These are phyloP conservation scores for Oryza officinalis DNA, from an alignment of 176 grass and related monocot species.

Conservation along the genomic window DNA sequence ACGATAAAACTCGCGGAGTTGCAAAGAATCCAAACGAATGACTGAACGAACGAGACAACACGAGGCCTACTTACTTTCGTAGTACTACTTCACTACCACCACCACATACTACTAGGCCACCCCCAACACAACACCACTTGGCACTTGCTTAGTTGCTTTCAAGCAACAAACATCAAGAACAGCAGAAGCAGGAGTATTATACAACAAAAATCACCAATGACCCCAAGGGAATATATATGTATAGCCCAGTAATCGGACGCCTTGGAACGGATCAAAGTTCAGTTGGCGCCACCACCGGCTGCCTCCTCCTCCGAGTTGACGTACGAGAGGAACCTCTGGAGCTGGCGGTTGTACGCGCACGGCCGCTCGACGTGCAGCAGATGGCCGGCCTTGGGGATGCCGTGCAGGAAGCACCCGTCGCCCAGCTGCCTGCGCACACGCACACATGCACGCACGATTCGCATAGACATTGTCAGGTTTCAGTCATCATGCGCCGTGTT, in stretches of 20 bases:
- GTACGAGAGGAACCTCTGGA: conserved; percentile 68
- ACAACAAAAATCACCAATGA: background rate
- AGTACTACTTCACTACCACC: background rate
- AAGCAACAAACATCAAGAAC: background rate
- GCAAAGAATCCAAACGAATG: conserved; percentile 32
- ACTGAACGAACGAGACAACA: background rate
- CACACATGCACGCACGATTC: background rate
- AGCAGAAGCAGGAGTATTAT: background rate
- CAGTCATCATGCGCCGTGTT: background rate
- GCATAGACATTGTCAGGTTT: background rate
- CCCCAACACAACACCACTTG: background rate
- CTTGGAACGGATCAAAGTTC: background rate
- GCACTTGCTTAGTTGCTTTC: background rate
- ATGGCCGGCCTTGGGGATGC: conserved; percentile 82
- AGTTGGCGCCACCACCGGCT: background rate
- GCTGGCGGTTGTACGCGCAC: conserved; percentile 70
- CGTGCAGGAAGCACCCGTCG: conserved; percentile 56
- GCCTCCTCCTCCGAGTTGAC: conserved; percentile 34
- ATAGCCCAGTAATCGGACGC: background rate
- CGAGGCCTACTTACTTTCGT: background rate
- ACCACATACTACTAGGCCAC: background rate
- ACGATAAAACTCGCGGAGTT: background rate
- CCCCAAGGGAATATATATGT: background rate
- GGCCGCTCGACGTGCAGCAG: conserved; percentile 83
- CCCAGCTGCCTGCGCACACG: conserved; percentile 64